phyloP scores from a whole-genome alignment of 768 basidiomycete species.

The Peribolospora kevripleyi region DNA sequence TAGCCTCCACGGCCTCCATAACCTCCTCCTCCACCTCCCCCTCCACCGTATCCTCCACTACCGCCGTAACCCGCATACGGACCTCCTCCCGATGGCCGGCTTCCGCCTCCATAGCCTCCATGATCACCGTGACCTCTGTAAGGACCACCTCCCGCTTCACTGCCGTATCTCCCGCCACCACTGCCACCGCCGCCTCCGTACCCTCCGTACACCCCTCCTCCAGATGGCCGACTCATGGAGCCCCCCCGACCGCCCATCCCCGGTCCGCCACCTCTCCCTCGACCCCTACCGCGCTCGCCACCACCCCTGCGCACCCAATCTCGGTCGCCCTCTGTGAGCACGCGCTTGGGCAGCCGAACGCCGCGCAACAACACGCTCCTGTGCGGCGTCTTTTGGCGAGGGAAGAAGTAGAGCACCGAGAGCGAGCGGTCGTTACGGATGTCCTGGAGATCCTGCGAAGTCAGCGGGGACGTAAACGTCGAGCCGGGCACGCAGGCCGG shows the following conservation, averaged over 20 bases:
- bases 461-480: constrained; percentile 56
- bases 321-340: constrained; percentile 44
- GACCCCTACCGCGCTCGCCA: not conserved
- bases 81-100: constrained; percentile 6
- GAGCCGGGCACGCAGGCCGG: constrained; percentile 77
- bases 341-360: constrained; percentile 31
- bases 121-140: not conserved
- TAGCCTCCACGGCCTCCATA: not conserved
- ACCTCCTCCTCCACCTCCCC: not conserved
- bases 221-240: not conserved
- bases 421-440: constrained; percentile 68
- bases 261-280: not conserved
- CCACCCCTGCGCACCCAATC: constrained; percentile 21
- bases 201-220: constrained; percentile 1
- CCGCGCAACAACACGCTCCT: constrained; percentile 59
- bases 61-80: not conserved
- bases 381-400: constrained; percentile 62
- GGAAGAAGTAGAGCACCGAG: constrained; percentile 71
- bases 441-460: constrained; percentile 37
- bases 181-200: constrained; percentile 8
- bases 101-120: not conserved
- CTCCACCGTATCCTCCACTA: not conserved
- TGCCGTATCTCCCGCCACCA: constrained; percentile 10
- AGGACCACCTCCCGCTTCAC: not conserved
- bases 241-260: not conserved